Evolutionary conservation across 768 basidiomycete species (phyloP).

Genomic region (Rhodotorula kratochvilovae): DNA sequence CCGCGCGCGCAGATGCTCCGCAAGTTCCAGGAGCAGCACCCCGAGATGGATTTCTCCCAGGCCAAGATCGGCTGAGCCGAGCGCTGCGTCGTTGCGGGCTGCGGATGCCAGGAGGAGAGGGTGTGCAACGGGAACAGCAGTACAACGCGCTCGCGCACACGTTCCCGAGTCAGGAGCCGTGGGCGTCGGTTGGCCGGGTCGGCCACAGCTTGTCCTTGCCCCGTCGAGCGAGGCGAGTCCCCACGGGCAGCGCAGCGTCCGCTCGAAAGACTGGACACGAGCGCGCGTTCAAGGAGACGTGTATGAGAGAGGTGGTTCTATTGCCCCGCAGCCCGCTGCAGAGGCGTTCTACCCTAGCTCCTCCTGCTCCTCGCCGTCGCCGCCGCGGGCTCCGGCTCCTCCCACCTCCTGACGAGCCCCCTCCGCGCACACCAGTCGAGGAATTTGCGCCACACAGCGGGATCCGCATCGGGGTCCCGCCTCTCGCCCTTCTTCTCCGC

Average conservation of each 20-base stretch:
- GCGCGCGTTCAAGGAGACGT: too few species aligned
- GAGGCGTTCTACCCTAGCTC: too few species aligned
- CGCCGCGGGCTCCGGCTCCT: neutral
- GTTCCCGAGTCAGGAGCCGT: too few species aligned
- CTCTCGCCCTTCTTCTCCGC: neutral
- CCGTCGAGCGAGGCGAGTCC: too few species aligned
- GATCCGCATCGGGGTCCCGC: constrained; percentile 31
- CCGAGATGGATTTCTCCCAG: constrained; percentile 74
- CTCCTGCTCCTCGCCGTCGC: too few species aligned
- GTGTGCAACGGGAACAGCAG: neutral
- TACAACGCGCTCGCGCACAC: too few species aligned
- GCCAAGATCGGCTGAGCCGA: constrained; percentile 2
- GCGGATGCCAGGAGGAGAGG: neutral
- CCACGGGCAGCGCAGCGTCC: too few species aligned
- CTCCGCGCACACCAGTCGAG: constrained; percentile 25
- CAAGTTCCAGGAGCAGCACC: constrained; percentile 84
- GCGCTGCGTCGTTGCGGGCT: neutral
- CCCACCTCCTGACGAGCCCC: constrained; percentile 19
- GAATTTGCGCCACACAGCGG: constrained; percentile 25
- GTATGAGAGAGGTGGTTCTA: too few species aligned
- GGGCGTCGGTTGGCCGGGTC: too few species aligned
- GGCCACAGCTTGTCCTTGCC: too few species aligned
- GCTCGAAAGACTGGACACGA: too few species aligned
- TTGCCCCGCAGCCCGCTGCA: too few species aligned
- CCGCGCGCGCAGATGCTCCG: constrained; percentile 51